Evolutionary conservation across 805 yeast genomes (phyloP).

Genomic region (Metschnikowia noctiluminum): DNA sequence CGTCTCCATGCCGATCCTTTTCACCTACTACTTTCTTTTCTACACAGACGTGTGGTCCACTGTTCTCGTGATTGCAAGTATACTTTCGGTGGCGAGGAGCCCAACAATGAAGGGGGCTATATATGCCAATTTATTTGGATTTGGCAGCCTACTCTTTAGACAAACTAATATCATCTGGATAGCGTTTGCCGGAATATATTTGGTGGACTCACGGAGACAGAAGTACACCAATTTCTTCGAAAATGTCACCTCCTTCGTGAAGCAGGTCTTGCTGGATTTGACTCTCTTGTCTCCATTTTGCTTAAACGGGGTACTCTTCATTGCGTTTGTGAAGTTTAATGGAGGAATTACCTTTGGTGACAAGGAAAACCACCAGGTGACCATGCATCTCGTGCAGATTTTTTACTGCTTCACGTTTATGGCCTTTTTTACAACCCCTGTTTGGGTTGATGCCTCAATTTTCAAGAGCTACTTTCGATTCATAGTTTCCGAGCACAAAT

Average conservation of each 20-base stretch:
- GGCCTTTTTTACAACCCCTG: conserved; percentile 64
- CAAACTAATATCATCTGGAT: conserved; percentile 94
- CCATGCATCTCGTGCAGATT: conserved; percentile 73
- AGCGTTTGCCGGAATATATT: conserved; percentile 52
- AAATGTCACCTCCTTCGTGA: conserved; percentile 2
- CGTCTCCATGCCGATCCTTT: conserved; percentile 62
- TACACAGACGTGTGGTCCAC: conserved; percentile 96
- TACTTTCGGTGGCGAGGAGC: conserved; percentile 41
- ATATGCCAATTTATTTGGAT: conserved; percentile 53
- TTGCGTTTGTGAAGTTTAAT: conserved; percentile 56
- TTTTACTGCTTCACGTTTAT: conserved; percentile 73
- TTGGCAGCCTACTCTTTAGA: conserved; percentile 67
- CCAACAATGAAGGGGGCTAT: conserved; percentile 22
- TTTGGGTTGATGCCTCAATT: conserved; percentile 55
- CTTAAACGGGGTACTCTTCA: conserved; percentile 52
- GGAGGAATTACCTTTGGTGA: conserved; percentile 92
- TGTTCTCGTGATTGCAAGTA: conserved; percentile 55
- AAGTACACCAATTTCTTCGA: neutral
- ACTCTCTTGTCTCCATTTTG: conserved; percentile 46
- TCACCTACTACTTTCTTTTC: conserved; percentile 71
- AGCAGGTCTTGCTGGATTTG: conserved; percentile 19
- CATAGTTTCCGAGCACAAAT: conserved; percentile 22
- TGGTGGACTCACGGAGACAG: conserved; percentile 46
- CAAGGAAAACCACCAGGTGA: conserved; percentile 73
- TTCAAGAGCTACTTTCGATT: conserved; percentile 38